Percentiles rank a stretch among this genome's conserved stretches.
Conservation (phyloP, 306 rosid species). For the Aeschynomene evenia region DNA sequence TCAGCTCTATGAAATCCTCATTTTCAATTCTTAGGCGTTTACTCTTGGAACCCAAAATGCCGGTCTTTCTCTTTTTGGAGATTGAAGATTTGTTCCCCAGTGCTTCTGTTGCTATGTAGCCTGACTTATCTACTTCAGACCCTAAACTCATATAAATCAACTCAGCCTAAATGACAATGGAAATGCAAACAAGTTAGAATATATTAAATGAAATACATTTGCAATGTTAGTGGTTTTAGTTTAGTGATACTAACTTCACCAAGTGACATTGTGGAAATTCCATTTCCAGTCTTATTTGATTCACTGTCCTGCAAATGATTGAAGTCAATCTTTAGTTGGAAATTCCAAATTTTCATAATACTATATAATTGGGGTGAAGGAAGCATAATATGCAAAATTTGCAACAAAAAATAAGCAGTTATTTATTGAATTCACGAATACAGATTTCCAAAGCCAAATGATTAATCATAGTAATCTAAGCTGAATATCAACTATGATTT, state of each 20-base stretch:
- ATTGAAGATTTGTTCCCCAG: slow-evolving; percentile 66
- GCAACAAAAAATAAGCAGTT: not conserved
- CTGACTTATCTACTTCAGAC: slow-evolving; percentile 91
- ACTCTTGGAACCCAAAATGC: slow-evolving; percentile 77
- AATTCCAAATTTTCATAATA: not conserved
- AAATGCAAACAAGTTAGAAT: slow-evolving; percentile 23
- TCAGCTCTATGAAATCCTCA: slow-evolving; percentile 89
- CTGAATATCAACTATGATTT: not conserved
- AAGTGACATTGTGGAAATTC: slow-evolving; percentile 62
- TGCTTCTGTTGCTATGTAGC: slow-evolving; percentile 92
- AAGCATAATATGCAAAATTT: not conserved
- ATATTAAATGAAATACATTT: slow-evolving; percentile 17
- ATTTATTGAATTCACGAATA: not conserved
- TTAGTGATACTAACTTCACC: slow-evolving; percentile 72
- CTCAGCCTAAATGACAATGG: slow-evolving; percentile 60
- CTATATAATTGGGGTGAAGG: slow-evolving; percentile 5
- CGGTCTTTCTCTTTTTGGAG: slow-evolving; percentile 78
- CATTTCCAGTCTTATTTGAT: slow-evolving; percentile 70
- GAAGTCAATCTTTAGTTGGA: not conserved
- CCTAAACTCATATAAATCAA: slow-evolving; percentile 72
- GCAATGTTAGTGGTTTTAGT: slow-evolving; percentile 34
- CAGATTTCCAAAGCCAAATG: not conserved
- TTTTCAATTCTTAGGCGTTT: slow-evolving; percentile 77
- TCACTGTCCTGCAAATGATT: slow-evolving; percentile 72
- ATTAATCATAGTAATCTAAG: not conserved